Percentiles rank a stretch among this genome's conserved stretches.
Evolutionary conservation across 2,329 filamentous ascomycete genomes (phyloP).

Genomic region (Zymoseptoria pseudotritici): DNA sequence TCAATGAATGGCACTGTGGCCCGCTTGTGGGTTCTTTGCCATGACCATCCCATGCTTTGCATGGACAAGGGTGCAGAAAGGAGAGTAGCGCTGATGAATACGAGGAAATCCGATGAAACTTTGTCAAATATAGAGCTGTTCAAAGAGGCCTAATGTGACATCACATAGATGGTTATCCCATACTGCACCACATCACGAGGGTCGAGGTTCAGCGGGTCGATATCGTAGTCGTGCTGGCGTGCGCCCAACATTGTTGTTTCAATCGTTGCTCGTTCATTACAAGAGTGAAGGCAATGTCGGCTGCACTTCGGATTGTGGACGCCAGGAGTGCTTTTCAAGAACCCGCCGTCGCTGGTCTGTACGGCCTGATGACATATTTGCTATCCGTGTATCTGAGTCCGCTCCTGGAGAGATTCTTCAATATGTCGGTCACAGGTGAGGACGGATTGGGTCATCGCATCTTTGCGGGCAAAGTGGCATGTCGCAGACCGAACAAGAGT

Average conservation of each 20-base stretch:
- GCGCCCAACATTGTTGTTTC: neutral
- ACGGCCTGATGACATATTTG: too few species aligned
- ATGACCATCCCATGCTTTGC: too few species aligned
- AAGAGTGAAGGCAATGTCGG: neutral
- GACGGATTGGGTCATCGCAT: too few species aligned
- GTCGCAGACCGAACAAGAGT: too few species aligned
- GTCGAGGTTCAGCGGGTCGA: neutral
- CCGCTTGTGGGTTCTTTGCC: too few species aligned
- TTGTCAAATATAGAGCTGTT: neutral
- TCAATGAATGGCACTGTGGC: neutral
- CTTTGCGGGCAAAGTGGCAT: too few species aligned
- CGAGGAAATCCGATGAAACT: neutral
- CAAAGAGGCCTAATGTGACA: neutral
- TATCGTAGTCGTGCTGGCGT: neutral
- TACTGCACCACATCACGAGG: neutral
- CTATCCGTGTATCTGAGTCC: too few species aligned
- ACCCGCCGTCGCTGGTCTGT: too few species aligned
- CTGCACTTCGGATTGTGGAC: neutral
- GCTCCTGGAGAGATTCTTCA: too few species aligned
- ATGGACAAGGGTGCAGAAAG: neutral
- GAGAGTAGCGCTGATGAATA: neutral
- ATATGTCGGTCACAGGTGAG: too few species aligned
- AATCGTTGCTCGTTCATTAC: neutral
- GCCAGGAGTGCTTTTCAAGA: neutral
- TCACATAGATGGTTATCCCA: neutral